phyloP scores from a whole-genome alignment of 108 stramenopile species.

The Conticribra weissflogii region DNA sequence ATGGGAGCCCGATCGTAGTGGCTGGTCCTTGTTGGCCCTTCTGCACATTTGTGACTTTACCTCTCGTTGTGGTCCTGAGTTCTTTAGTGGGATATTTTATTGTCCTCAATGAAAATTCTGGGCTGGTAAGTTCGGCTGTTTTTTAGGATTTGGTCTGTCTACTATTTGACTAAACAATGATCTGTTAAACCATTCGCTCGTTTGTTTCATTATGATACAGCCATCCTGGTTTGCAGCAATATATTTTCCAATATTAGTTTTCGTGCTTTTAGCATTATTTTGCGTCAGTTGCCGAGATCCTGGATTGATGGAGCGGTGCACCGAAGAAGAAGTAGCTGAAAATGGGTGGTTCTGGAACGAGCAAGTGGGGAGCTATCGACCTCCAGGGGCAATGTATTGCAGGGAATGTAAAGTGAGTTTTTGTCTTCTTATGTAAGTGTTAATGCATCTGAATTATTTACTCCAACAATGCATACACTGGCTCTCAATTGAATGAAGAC shows the following conservation, averaged over 20 bases:
- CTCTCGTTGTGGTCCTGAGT: slow-evolving; percentile 71
- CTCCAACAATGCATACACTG: no score
- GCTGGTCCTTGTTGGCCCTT: slow-evolving; percentile 94
- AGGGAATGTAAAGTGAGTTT: slow-evolving; percentile 71
- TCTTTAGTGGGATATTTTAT: slow-evolving; percentile 71
- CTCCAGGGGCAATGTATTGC: slow-evolving; percentile 88
- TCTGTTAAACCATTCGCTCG: no score
- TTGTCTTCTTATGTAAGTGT: background rate
- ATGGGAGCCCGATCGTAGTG: slow-evolving; percentile 84
- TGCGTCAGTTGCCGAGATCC: slow-evolving; percentile 88
- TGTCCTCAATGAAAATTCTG: slow-evolving; percentile 64
- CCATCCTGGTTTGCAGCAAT: slow-evolving; percentile 79
- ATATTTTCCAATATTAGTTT: slow-evolving; percentile 70
- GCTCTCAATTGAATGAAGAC: no score
- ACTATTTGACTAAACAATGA: no score
- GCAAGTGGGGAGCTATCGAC: slow-evolving; percentile 89
- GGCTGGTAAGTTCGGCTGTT: slow-evolving; percentile 79
- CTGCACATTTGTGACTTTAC: slow-evolving; percentile 84
- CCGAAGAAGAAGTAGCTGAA: slow-evolving; percentile 83
- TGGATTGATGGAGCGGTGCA: slow-evolving; percentile 82
- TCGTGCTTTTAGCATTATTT: slow-evolving; percentile 73
- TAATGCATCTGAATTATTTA: no score
- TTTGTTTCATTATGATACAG: no score
- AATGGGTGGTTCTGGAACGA: slow-evolving; percentile 94
- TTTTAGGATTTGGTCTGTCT: no score